Base-by-base conservation (phyloP, 257 asterid species). In the Echites panduratus region DNA sequence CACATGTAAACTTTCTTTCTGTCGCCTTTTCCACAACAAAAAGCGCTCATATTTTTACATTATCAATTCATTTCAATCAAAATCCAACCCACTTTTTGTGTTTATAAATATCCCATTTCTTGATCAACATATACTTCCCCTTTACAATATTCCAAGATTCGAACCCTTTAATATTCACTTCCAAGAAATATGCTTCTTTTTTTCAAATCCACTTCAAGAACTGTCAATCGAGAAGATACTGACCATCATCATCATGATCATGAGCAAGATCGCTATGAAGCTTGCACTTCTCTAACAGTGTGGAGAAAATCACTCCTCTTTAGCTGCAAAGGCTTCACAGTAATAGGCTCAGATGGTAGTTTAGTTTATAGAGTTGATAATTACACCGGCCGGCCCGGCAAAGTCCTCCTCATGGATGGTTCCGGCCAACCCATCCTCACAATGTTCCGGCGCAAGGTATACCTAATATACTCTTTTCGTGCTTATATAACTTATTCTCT, bases 291-390 rank as follows among this genome's bases (percentile, higher is more conserved):
- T 41, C 73, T 91, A 16, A 91, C 97, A 22, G 93, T 89, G 66
- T 89, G 97, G 97, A 86, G 88, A 66, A 91, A 89, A 83, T 91
- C 97, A 41, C 95, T 89, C 19, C 50, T 89, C 14, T 78, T 84
- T 41, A 79, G 80, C 84, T 89, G 97, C 73, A 79, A 77, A 53
- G 96, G 97, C 6, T 91, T 89, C 88, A 85, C 96, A 9, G 97
- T 89, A 5, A 75, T 91, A 22, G 90, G 78, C 27, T 72, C 90
- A 7, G 85, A 83, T 57, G 97, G 97, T 9, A 78, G 49, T 68
- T 78, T 91, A 70, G 91, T 77, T 14, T 91, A 81, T 26, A 84
- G 96, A 68, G 97, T 91, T 56, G 96, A 91, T 71, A 89, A 79
- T 74, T 91, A 91, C 86, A 17, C 82, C 24, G 77, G 81, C 8